Percentiles rank a stretch among this genome's conserved stretches.
Conservation (phyloP, 768 basidiomycete species). For the Leccinum uliginosum region DNA sequence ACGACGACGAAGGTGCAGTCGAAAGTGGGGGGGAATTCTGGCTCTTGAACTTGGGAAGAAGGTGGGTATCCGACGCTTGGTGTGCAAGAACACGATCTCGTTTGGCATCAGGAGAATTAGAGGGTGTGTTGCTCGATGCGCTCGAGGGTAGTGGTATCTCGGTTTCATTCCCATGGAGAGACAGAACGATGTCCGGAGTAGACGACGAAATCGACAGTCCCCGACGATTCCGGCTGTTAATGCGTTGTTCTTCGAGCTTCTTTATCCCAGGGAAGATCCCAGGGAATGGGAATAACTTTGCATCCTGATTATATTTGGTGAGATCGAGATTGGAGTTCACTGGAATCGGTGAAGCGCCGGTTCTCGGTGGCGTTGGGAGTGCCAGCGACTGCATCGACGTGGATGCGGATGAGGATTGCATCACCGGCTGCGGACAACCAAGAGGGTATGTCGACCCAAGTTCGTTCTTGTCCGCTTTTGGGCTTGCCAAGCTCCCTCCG, state of each 20-base stretch:
- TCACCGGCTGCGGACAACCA: constrained; percentile 46
- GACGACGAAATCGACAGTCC: constrained; percentile 47
- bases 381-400: constrained; percentile 55
- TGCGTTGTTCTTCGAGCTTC: constrained; percentile 67
- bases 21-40: constrained; percentile 38
- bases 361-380: constrained; percentile 49
- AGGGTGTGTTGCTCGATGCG: constrained; percentile 48
- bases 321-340: constrained; percentile 66
- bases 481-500: constrained; percentile 62
- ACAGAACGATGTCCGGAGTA: constrained; percentile 44
- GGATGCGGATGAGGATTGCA: constrained; percentile 68
- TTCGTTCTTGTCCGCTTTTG: constrained; percentile 54
- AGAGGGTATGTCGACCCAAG: constrained; percentile 35
- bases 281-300: constrained; percentile 88
- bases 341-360: constrained; percentile 74
- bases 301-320: constrained; percentile 58
- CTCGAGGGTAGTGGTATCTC: constrained; percentile 40
- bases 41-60: constrained; percentile 50
- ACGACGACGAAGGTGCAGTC: constrained; percentile 42
- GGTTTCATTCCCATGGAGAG: constrained; percentile 43
- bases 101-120: constrained; percentile 45
- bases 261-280: constrained; percentile 89
- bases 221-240: constrained; percentile 48
- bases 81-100: constrained; percentile 64
- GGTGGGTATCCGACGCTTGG: constrained; percentile 64